These are phyloP conservation scores for Penicillium palitans DNA, from an alignment of 2,329 filamentous ascomycete species.

Conservation along the genomic window DNA sequence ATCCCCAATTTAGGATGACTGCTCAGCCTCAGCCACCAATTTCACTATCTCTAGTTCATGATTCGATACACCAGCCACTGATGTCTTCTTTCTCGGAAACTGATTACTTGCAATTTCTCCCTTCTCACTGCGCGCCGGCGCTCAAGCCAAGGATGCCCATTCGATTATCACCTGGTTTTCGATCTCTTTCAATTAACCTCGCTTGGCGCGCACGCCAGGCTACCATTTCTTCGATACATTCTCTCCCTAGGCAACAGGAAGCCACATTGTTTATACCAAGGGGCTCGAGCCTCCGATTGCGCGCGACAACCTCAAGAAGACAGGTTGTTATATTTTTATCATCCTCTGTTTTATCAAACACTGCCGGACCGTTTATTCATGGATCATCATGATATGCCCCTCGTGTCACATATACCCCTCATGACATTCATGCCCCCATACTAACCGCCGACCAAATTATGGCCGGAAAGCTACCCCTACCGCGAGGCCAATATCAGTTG, in stretches of 20 bases:
- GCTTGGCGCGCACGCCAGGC: conserved; percentile 6
- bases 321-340: background rate
- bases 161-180: background rate
- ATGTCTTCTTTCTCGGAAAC: background rate
- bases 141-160: background rate
- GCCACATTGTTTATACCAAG: background rate
- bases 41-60: conserved; percentile 3
- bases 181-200: background rate
- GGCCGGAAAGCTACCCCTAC: conserved; percentile 37
- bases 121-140: background rate
- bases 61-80: conserved; percentile 23
- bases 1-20: background rate
- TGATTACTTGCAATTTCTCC: background rate
- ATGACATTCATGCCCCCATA: background rate
- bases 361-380: background rate
- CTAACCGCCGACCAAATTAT: background rate
- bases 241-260: conserved; percentile 4
- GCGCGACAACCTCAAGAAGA: background rate
- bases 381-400: too few relatives aligned
- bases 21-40: conserved; percentile 21
- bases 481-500: background rate
- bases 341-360: background rate
- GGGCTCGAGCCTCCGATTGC: background rate
- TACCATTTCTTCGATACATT: background rate
- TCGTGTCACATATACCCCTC: background rate